phyloP scores from a whole-genome alignment of 495 filamentous ascomycete species.

The Staphylotrichum tortipilum region DNA sequence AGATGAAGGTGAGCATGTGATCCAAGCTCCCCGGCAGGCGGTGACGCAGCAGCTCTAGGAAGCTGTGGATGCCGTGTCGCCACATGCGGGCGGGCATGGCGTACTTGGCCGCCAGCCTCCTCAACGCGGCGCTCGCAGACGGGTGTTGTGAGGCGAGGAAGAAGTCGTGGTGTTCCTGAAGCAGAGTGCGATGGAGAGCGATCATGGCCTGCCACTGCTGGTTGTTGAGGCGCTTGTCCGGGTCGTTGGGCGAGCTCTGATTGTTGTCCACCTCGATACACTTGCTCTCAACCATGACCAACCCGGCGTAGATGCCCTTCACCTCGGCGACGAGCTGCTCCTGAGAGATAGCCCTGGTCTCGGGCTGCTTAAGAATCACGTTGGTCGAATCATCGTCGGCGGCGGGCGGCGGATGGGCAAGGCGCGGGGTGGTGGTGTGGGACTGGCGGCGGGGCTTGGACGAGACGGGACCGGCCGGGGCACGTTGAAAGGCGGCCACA shows the following conservation, averaged over 20 bases:
- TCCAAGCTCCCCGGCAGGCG: slow-evolving; percentile 62
- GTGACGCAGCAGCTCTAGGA: slow-evolving; percentile 63
- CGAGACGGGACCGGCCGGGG: no score
- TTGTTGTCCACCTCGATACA: slow-evolving; percentile 63
- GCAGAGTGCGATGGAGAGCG: slow-evolving; percentile 58
- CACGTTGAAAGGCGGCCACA: no score
- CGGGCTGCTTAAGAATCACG: slow-evolving; percentile 49
- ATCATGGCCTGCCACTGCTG: slow-evolving; percentile 68
- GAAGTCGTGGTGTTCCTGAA: slow-evolving; percentile 73
- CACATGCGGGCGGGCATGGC: slow-evolving; percentile 79
- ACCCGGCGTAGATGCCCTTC: slow-evolving; percentile 65
- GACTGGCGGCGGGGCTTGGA: no score
- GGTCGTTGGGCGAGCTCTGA: slow-evolving; percentile 38
- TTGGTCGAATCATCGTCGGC: no score
- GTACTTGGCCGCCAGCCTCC: slow-evolving; percentile 57
- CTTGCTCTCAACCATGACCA: slow-evolving; percentile 73
- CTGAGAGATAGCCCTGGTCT: slow-evolving; percentile 60
- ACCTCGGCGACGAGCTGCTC: slow-evolving; percentile 64
- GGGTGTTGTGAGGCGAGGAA: slow-evolving; percentile 72
- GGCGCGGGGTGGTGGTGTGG: no score
- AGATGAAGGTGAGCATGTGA: slow-evolving; percentile 64
- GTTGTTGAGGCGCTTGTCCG: slow-evolving; percentile 42
- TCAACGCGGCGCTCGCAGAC: slow-evolving; percentile 50
- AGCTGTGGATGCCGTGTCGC: slow-evolving; percentile 54
- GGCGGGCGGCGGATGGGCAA: no score